Evolutionary conservation across 352 stramenopile species (phyloP).

Genomic region (Pythium plurisporium): DNA sequence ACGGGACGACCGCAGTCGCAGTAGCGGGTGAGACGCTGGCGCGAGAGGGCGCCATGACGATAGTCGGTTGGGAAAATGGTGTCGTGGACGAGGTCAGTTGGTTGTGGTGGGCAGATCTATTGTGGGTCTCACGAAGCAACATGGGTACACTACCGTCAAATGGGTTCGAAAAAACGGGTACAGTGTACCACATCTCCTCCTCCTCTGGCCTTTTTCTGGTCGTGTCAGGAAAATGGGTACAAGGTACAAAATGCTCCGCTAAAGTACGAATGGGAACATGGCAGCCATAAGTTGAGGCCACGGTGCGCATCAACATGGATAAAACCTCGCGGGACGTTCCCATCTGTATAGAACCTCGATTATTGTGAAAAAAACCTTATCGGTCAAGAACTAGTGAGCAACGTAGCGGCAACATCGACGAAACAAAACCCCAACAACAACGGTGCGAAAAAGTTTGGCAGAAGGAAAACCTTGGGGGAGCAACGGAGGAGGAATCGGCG

Average conservation of each 20-base stretch:
- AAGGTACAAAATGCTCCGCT: conserved; percentile 14
- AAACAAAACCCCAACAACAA: too few species aligned
- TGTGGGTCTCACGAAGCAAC: neutral
- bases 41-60: neutral
- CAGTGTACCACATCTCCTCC: conserved; percentile 15
- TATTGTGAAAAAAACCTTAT: neutral
- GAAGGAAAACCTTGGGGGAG: conserved; percentile 10
- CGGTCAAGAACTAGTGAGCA: neutral
- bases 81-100: neutral
- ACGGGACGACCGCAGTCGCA: neutral
- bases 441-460: neutral
- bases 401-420: too few species aligned
- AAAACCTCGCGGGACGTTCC: conserved; percentile 13
- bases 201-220: conserved; percentile 11
- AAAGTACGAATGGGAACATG: conserved; percentile 18
- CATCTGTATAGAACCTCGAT: neutral
- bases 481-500: neutral
- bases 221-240: conserved; percentile 24
- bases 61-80: too few species aligned
- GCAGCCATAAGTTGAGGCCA: neutral
- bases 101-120: neutral
- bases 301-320: conserved; percentile 11
- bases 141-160: neutral
- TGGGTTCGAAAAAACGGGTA: conserved; percentile 10
- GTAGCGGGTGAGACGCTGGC: neutral